phyloP scores from a whole-genome alignment of 257 asterid genomes.

The Coffea canephora region DNA sequence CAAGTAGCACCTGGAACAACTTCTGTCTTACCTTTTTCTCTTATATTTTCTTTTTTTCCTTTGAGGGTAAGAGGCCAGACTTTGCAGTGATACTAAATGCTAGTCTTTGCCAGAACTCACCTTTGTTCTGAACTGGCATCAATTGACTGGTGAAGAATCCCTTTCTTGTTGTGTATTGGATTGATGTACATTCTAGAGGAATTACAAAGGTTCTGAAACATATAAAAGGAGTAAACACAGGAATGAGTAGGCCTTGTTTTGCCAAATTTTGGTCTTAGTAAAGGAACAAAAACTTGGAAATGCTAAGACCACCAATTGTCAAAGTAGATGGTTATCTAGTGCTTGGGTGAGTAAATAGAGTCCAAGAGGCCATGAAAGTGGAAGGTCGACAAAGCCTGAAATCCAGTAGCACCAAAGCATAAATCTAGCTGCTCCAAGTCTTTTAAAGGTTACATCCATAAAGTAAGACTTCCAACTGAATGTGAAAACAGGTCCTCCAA shows the following conservation, averaged over 20 bases:
- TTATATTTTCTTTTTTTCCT: background rate
- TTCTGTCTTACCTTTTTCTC: background rate
- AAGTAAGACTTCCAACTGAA: background rate
- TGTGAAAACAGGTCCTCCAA: background rate
- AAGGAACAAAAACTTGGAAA: background rate
- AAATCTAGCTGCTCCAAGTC: background rate
- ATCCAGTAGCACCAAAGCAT: background rate
- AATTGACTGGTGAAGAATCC: slow-evolving; percentile 67
- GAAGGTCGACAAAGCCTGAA: background rate
- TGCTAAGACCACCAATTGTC: background rate
- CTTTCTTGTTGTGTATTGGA: slow-evolving; percentile 85
- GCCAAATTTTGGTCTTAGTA: background rate
- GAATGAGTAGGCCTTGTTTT: background rate
- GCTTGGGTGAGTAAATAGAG: background rate
- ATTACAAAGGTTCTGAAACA: slow-evolving; percentile 85
- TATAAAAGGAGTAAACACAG: slow-evolving; percentile 13
- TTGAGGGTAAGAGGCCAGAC: background rate
- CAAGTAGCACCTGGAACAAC: background rate
- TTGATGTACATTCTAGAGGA: slow-evolving; percentile 97
- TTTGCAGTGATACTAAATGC: background rate
- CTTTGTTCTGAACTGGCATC: slow-evolving; percentile 55
- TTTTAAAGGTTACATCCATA: background rate
- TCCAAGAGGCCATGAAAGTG: background rate
- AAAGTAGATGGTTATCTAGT: background rate
- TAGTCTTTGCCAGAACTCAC: slow-evolving; percentile 32